Evolutionary conservation across 805 yeast genomes (phyloP).

Genomic region (Tetrapisispora taiwanensis): DNA sequence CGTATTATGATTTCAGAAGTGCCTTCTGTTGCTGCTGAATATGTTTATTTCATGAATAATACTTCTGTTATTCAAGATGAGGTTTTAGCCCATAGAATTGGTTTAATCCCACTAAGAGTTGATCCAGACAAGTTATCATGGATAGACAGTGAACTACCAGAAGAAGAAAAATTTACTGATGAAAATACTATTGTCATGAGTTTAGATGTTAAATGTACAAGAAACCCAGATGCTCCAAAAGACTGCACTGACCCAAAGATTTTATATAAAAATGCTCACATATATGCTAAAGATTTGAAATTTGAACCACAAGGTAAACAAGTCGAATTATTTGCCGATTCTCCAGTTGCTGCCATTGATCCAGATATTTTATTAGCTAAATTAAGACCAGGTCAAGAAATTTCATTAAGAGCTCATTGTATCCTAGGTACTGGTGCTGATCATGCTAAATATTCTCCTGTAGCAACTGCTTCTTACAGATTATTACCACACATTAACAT

Average conservation of each 20-base stretch:
- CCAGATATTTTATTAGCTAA: conserved; percentile 87
- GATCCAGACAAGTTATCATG: conserved; percentile 85
- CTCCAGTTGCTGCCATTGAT: conserved; percentile 67
- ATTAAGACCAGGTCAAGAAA: conserved; percentile 94
- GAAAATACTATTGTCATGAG: conserved; percentile 81
- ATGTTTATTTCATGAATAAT: conserved; percentile 82
- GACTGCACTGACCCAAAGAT: conserved; percentile 73
- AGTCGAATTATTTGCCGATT: conserved; percentile 52
- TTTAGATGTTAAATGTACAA: conserved; percentile 73
- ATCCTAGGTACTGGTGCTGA: conserved; percentile 86
- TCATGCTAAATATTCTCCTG: conserved; percentile 97
- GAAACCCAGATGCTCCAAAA: conserved; percentile 73
- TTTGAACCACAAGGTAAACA: conserved; percentile 92
- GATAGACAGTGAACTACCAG: conserved; percentile 60
- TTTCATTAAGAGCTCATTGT: conserved; percentile 81
- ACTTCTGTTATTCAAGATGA: conserved; percentile 97
- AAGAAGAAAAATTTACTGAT: conserved; percentile 67
- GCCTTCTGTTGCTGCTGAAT: conserved; percentile 91
- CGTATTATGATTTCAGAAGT: conserved; percentile 96
- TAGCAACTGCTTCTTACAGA: conserved; percentile 91
- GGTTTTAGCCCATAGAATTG: conserved; percentile 90
- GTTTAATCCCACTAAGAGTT: conserved; percentile 79
- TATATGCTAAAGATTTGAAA: conserved; percentile 80
- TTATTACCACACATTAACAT: conserved; percentile 82
- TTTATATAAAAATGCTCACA: conserved; percentile 71